Base-by-base conservation (phyloP, 2,329 filamentous ascomycete genomes). In the Ophiostoma quercus region DNA sequence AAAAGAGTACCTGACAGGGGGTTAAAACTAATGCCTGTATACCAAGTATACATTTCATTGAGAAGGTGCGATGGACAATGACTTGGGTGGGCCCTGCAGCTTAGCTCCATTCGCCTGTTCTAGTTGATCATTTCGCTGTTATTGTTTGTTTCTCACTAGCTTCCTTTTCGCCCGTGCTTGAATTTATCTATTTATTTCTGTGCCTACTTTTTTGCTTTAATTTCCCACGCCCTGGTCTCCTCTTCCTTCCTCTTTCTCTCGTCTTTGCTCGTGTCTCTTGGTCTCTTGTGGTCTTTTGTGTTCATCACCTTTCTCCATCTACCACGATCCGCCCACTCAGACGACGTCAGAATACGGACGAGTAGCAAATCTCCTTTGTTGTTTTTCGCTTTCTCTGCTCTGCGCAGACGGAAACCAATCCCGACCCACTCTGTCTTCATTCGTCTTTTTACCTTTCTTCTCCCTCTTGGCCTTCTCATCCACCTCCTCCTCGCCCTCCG, bases 221-320 rank as follows among this genome's bases (percentile, higher is more conserved):
- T 69, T 71, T 69, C 68, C 70, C 67, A 60, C 68, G 62, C 63
- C 66, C 70, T 34, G 34, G 34, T 34, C 34, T 34, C 34, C 34
- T 34, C 34, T 34, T 34, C 34, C 34, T 34, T 67, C 67, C 51
- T 62, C 67, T 62, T 60, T 62, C 62, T 39, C 34, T 57, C 39
- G 41, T 25, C n/a, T 68, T 12, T 22, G 39, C 6, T 29, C 47
- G 22, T 22, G 9, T 14, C 39, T 57, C 51, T n/a, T 19, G n/a
- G 19, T 54, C 37, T 39, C 16, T 19, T 22, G 37, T 37, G 12
- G 54, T 62, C 41, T 41, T 41, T 22, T 63, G 66, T 57, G 51
- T 62, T 62, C 47, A 39, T 37, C 41, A 19, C 67, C 29, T 39
- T 68, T 57, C 67, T 43, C 43, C 60, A 65, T 65, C 54, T 16